phyloP scores from a whole-genome alignment of 2,329 filamentous ascomycete genomes.

The Chaetomium sp. region DNA sequence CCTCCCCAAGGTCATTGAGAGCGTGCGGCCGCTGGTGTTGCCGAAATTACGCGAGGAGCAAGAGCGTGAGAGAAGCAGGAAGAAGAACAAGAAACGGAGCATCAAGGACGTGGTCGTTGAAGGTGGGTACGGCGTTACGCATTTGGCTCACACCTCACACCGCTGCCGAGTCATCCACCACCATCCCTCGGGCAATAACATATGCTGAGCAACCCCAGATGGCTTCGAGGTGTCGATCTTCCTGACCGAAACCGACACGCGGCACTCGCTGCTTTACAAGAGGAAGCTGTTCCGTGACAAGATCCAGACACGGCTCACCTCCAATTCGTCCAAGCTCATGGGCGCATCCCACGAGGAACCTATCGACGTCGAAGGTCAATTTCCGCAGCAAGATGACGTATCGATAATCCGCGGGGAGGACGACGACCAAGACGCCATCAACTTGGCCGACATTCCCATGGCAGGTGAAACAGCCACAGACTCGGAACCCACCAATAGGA shows the following conservation, averaged over 20 bases:
- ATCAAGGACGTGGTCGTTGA: conserved; percentile 86
- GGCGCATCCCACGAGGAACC: conserved; percentile 57
- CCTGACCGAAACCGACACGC: conserved; percentile 79
- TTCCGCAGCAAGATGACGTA: conserved; percentile 22
- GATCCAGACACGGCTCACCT: conserved; percentile 54
- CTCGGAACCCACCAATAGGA: conserved; percentile 37
- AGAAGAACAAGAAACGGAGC: conserved; percentile 69
- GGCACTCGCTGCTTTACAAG: conserved; percentile 84
- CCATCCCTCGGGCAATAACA: neutral
- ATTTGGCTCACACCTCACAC: conserved; percentile 12
- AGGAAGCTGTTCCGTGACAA: conserved; percentile 74
- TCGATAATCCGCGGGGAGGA: conserved; percentile 55
- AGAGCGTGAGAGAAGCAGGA: conserved; percentile 64
- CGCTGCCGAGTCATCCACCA: neutral
- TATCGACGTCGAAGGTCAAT: conserved; percentile 51
- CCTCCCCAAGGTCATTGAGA: conserved; percentile 80
- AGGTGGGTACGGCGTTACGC: conserved; percentile 56
- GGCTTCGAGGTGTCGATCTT: conserved; percentile 97
- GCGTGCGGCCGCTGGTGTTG: conserved; percentile 80
- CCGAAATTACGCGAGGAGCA: conserved; percentile 90
- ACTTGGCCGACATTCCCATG: conserved; percentile 59
- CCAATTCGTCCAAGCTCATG: conserved; percentile 65
- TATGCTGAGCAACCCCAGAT: conserved; percentile 56
- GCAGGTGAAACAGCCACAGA: conserved; percentile 39
- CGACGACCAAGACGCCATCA: conserved; percentile 60